Base-by-base conservation (phyloP, 306 rosid species). In the Abrus precatorius region DNA sequence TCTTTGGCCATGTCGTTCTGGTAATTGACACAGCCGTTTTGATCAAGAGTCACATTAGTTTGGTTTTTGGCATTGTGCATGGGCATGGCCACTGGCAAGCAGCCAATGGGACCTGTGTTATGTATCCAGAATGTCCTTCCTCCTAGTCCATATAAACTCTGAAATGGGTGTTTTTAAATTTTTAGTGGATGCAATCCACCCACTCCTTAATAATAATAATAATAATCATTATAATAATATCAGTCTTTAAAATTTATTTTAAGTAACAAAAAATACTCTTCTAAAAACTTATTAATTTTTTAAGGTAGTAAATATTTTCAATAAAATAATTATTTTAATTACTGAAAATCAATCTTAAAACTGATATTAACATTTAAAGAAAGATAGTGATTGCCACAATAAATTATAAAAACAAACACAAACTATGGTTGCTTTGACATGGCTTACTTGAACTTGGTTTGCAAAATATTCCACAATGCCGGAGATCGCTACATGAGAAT, bases 71-170 rank as follows among this genome's bases (percentile, higher is more conserved):
- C 27, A 83, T 79, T 54, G 75, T 74, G 90, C 27, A 85, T 52
- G 2, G 92, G 92, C 76, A 85, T 71, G 5, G 86, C 44, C 73
- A 90, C 78, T 10, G 91, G 83, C 74, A 94, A 72, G 82, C 97
- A 94, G 2, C 97, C 97, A 76, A 94, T 84, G 3, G 97, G 97
- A 0, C 94, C 95, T 27, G 97, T 86, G 88, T 94, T 94, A 75
- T 94, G 98, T 80, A 91, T 85, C 98, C 98, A 94, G 27, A 92
- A 89, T 45, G 85, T 50, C 80, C 94, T 91, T 59, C 76, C 98
- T 32, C 97, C 97, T 71, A 54, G 47, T 9, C 45, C 34, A 55
- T 87, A 82, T 63, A 94, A 62, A n/a, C n/a, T 71, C 97, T 92
- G 85, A 72, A 14, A 54, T 20, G 2, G 20, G 3, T 40, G 5